phyloP scores from a whole-genome alignment of 106 monocot genomes.

The Allium fistulosum region DNA sequence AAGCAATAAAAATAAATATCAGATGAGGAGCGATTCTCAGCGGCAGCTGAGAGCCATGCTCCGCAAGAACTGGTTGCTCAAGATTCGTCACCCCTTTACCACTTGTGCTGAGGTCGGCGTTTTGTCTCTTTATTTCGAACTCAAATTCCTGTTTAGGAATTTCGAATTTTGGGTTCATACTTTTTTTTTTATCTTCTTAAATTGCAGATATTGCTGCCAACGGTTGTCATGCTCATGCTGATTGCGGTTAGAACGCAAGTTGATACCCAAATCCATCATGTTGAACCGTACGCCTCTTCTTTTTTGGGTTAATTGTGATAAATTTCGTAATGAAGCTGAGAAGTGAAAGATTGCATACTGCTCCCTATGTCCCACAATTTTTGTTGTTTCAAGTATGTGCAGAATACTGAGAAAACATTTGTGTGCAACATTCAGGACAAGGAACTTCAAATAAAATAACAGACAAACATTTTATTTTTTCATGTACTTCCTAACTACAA shows the following conservation, averaged over 20 bases:
- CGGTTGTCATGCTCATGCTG: constrained; percentile 72
- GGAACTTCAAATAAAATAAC: too few species aligned
- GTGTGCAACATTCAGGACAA: too few species aligned
- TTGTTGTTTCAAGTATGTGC: too few species aligned
- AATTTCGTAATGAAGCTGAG: too few species aligned
- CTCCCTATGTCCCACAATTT: too few species aligned
- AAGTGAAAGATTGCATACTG: too few species aligned
- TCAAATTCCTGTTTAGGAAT: not conserved
- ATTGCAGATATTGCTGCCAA: constrained; percentile 60
- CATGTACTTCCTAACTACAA: too few species aligned
- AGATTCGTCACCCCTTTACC: constrained; percentile 66
- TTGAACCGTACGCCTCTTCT: constrained; percentile 33
- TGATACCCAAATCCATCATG: constrained; percentile 74
- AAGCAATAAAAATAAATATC: too few species aligned
- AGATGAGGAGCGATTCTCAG: constrained; percentile 6
- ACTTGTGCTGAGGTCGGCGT: constrained; percentile 53
- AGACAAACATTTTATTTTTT: too few species aligned
- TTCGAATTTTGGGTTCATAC: too few species aligned
- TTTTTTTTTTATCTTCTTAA: not conserved
- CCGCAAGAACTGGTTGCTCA: constrained; percentile 94
- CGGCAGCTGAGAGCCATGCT: constrained; percentile 78
- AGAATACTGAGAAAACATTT: too few species aligned
- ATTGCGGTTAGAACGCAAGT: constrained; percentile 53
- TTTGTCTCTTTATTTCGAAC: not conserved
- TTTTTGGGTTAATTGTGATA: not conserved